Evolutionary conservation across 768 basidiomycete species (phyloP), one percentile per base, ranked within the genome.

Genomic region (Plicaturopsis crispa): DNA sequence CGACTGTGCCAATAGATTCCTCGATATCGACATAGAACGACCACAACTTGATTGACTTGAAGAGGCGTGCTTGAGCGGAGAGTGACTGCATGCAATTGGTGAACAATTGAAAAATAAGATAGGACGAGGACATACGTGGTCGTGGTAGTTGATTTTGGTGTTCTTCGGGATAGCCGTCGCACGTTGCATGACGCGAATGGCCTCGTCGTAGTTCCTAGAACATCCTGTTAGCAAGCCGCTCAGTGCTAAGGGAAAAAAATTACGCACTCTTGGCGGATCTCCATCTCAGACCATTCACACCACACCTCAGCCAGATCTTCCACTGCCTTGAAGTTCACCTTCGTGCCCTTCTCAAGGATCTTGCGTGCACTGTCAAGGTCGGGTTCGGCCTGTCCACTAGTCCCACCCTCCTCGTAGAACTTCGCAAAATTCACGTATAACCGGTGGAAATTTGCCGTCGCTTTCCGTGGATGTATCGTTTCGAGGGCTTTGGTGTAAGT

Each of bases 281-380:
- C 96, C 84, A 98, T 80, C 62, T 99, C 96, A 5, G 96, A 80
- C 94, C 96, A 98, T 62, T 98, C 96, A 52, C 93, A 97, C 96
- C 96, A 99, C 11, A 97, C 76, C 57, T 98, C 96, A 0, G 96
- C 96, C 17, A 99, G 71, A 51, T 99, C 96, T 55, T 99, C 94
- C 7, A 99, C 93, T n/a, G 77, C 71, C 60, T 84, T 89, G 69
- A 92, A 97, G 53, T 84, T 86, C 30, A 96, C 80, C 49, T 86
- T 88, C 3, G 85, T 85, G 4, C 79, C 94, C 59, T 89, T 94
- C 55, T 97, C 92, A 24, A 98, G 64, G 20, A 98, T 84, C 64
- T 93, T 93, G 30, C 93, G 78, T 4, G 94, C 87, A 48, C 77
- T 86, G 34, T 79, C 79, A 1, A 97, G 60, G 51, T 97, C 90